Conservation (phyloP, 768 basidiomycete species). For the Collybia nuda region DNA sequence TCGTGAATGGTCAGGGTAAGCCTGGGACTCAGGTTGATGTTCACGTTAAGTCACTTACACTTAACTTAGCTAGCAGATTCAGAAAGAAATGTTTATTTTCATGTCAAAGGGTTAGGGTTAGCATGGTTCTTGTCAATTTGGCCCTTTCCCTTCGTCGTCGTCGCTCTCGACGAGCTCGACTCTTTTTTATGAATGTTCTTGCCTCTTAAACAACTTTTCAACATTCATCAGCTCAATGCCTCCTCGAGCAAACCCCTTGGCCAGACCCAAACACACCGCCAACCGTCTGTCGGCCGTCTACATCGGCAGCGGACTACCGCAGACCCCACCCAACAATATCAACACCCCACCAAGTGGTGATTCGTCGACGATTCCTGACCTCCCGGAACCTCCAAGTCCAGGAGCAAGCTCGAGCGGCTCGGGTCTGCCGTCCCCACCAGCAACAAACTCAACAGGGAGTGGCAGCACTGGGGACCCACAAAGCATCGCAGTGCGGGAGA, state of each 20-base stretch:
- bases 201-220: not conserved
- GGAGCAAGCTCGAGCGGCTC: slow-evolving; percentile 50
- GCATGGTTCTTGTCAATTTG: slow-evolving; percentile 1
- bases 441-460: slow-evolving; percentile 83
- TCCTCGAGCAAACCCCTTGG: slow-evolving; percentile 28
- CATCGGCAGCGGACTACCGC: slow-evolving; percentile 29
- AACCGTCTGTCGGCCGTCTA: slow-evolving; percentile 44
- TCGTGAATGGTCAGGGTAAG: no score
- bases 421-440: slow-evolving; percentile 81
- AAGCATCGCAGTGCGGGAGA: slow-evolving; percentile 35
- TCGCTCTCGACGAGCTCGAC: slow-evolving; percentile 13
- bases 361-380: slow-evolving; percentile 54
- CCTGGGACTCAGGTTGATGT: no score
- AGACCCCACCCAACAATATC: slow-evolving; percentile 14
- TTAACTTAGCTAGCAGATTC: no score
- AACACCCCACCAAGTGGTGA: slow-evolving; percentile 19
- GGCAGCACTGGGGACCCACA: slow-evolving; percentile 68
- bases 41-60: no score
- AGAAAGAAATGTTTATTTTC: no score
- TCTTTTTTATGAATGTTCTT: slow-evolving; percentile 8
- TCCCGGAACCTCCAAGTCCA: slow-evolving; percentile 73
- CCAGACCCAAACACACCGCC: slow-evolving; percentile 23
- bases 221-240: slow-evolving; percentile 28
- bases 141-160: slow-evolving; percentile 3
- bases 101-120: no score